Conservation (phyloP, 768 basidiomycete species). For the Melanogaster broomeanus region DNA sequence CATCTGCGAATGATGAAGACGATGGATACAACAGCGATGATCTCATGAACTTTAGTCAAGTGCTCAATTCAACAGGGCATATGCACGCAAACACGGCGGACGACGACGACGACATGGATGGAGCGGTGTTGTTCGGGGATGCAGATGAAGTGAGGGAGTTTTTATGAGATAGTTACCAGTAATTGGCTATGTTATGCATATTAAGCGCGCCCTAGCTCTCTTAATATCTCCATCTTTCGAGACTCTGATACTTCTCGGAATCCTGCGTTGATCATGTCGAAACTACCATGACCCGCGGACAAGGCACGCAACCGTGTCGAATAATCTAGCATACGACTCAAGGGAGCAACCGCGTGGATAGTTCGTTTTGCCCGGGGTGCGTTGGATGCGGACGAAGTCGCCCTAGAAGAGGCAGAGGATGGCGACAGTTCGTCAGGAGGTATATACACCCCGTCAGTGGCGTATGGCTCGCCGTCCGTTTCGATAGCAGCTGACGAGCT, state of each 20-base stretch:
- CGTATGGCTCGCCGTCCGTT: slow-evolving; percentile 44
- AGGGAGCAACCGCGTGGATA: slow-evolving; percentile 71
- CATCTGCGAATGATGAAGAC: slow-evolving; percentile 30
- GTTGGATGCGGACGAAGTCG: slow-evolving; percentile 28
- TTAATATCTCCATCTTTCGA: slow-evolving; percentile 70
- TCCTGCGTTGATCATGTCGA: slow-evolving; percentile 79
- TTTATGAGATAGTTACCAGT: slow-evolving; percentile 30
- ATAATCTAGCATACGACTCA: slow-evolving; percentile 83
- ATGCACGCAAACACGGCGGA: slow-evolving; percentile 59
- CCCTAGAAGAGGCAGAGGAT: slow-evolving; percentile 44
- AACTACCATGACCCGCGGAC: slow-evolving; percentile 79
- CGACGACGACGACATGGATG: slow-evolving; percentile 78
- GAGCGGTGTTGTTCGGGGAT: slow-evolving; percentile 74
- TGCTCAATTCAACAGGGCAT: slow-evolving; percentile 58
- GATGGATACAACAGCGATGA: slow-evolving; percentile 45
- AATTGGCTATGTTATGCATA: slow-evolving; percentile 8
- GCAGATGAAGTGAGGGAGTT: slow-evolving; percentile 75
- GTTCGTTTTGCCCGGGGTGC: slow-evolving; percentile 55
- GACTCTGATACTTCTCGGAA: slow-evolving; percentile 66
- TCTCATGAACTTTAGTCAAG: slow-evolving; percentile 78
- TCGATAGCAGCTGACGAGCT: slow-evolving; percentile 34
- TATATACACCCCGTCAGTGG: slow-evolving; percentile 68
- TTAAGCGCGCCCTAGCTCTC: slow-evolving; percentile 75
- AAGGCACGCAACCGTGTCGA: slow-evolving; percentile 75
- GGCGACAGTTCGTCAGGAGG: slow-evolving; percentile 80